A percentile compares a stretch with the other conserved stretches of the same genome.
These are phyloP conservation scores for Stagonosporopsis cucurbitacearum DNA, from an alignment of 2,329 filamentous ascomycete genomes.

Conservation along the genomic window DNA sequence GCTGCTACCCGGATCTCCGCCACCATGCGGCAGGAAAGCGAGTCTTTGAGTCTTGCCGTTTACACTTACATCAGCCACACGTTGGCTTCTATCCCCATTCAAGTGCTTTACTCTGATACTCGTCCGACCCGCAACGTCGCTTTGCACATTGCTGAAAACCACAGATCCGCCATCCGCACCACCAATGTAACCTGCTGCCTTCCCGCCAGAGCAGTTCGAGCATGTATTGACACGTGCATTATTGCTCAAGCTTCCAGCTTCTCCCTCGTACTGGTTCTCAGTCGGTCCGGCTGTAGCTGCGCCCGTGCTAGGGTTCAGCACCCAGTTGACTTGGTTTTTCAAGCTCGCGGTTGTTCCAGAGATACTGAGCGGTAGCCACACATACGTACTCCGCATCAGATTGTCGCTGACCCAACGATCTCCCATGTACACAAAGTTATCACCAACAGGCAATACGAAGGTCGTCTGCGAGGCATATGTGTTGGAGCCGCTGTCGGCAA, in stretches of 20 bases:
- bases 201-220: constrained; percentile 58
- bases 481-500: constrained; percentile 62
- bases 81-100: constrained; percentile 61
- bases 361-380: constrained; percentile 68
- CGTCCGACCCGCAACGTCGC: constrained; percentile 53
- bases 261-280: constrained; percentile 61
- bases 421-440: constrained; percentile 66
- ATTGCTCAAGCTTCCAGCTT: constrained; percentile 54
- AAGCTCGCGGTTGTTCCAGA: constrained; percentile 59
- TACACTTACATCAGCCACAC: constrained; percentile 62
- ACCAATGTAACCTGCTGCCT: constrained; percentile 58
- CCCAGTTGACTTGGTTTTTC: constrained; percentile 63
- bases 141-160: constrained; percentile 56
- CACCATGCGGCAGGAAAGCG: constrained; percentile 61
- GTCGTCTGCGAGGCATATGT: constrained; percentile 68
- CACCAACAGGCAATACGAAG: constrained; percentile 60
- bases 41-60: constrained; percentile 61
- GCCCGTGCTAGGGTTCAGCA: constrained; percentile 54
- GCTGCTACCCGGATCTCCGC: constrained; percentile 56
- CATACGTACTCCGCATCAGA: constrained; percentile 66
- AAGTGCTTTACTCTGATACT: constrained; percentile 63
- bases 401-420: constrained; percentile 70
- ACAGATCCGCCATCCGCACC: constrained; percentile 58
- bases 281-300: constrained; percentile 54
- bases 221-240: constrained; percentile 58